phyloP scores from a whole-genome alignment of 352 stramenopile species.

The Blastocystis sp. region DNA sequence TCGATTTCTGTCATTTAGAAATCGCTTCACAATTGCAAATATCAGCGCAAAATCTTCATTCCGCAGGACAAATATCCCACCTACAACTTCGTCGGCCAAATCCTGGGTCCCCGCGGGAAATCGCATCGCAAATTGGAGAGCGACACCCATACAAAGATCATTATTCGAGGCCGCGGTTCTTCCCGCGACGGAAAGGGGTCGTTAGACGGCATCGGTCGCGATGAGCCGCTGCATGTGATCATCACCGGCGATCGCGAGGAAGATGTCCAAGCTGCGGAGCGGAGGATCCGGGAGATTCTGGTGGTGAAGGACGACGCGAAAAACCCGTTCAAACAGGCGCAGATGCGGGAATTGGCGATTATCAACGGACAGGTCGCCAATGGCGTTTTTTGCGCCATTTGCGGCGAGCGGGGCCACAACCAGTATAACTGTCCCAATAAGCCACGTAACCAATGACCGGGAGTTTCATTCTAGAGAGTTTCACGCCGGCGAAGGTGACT shows the following conservation, averaged over 20 bases:
- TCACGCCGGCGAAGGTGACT: constrained; percentile 70
- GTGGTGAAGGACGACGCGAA: constrained; percentile 73
- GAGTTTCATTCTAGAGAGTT: constrained; percentile 61
- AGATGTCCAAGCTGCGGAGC: constrained; percentile 70
- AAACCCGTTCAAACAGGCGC: constrained; percentile 88
- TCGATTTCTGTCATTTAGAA: constrained; percentile 55
- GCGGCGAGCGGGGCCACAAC: constrained; percentile 74
- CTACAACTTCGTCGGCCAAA: constrained; percentile 98
- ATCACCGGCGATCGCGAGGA: constrained; percentile 79
- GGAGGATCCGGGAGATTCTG: constrained; percentile 76
- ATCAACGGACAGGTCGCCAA: constrained; percentile 84
- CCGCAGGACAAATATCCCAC: constrained; percentile 87
- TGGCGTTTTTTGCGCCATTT: constrained; percentile 74
- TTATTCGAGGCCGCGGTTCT: constrained; percentile 82
- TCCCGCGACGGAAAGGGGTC: constrained; percentile 73
- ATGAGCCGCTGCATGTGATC: constrained; percentile 88
- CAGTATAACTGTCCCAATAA: constrained; percentile 76
- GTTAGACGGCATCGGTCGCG: constrained; percentile 70
- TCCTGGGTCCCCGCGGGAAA: constrained; percentile 95
- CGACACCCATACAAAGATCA: constrained; percentile 95
- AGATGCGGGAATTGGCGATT: constrained; percentile 89
- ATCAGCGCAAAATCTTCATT: constrained; percentile 90
- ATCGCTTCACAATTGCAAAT: constrained; percentile 68
- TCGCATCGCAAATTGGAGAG: constrained; percentile 96
- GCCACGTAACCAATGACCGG: constrained; percentile 65